phyloP scores from a whole-genome alignment of 768 basidiomycete species.

The Thelephora ganbajun region DNA sequence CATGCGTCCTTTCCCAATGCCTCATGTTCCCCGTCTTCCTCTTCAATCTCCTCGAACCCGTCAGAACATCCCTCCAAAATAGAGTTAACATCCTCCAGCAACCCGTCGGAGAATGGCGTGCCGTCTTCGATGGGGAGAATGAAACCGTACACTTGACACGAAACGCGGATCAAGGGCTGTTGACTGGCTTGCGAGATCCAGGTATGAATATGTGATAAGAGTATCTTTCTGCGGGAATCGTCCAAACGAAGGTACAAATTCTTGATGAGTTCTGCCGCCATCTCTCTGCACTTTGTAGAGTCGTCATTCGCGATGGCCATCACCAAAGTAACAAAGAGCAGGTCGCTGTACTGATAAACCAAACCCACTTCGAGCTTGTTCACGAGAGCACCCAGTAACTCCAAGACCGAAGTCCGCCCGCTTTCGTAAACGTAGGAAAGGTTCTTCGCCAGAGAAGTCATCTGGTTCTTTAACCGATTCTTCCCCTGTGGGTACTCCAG shows the following conservation, averaged over 20 bases:
- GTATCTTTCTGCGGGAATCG: slow-evolving; percentile 34
- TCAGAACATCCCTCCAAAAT: slow-evolving; percentile 31
- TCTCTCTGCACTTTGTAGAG: slow-evolving; percentile 76
- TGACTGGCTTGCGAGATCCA: slow-evolving; percentile 64
- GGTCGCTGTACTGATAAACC: slow-evolving; percentile 68
- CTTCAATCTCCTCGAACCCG: slow-evolving; percentile 28
- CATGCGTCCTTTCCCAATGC: slow-evolving; percentile 32
- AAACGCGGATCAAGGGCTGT: slow-evolving; percentile 50
- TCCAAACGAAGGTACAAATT: slow-evolving; percentile 58
- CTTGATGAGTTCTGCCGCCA: slow-evolving; percentile 77
- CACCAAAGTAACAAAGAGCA: slow-evolving; percentile 83
- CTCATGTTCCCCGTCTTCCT: slow-evolving; percentile 39
- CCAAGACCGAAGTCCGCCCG: slow-evolving; percentile 88
- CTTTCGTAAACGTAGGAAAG: slow-evolving; percentile 82
- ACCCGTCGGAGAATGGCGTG: slow-evolving; percentile 27
- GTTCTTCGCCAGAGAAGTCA: slow-evolving; percentile 88
- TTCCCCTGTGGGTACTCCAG: slow-evolving; percentile 96
- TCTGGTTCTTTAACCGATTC: slow-evolving; percentile 73
- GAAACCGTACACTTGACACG: slow-evolving; percentile 74
- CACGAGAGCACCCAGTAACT: slow-evolving; percentile 74
- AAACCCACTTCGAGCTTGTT: slow-evolving; percentile 69
- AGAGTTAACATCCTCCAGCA: slow-evolving; percentile 43
- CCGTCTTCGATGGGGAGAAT: slow-evolving; percentile 49
- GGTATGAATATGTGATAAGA: slow-evolving; percentile 59
- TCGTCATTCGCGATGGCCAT: slow-evolving; percentile 93